phyloP scores from a whole-genome alignment of 139 green algal species.

The Chlamydomonas sp. region DNA sequence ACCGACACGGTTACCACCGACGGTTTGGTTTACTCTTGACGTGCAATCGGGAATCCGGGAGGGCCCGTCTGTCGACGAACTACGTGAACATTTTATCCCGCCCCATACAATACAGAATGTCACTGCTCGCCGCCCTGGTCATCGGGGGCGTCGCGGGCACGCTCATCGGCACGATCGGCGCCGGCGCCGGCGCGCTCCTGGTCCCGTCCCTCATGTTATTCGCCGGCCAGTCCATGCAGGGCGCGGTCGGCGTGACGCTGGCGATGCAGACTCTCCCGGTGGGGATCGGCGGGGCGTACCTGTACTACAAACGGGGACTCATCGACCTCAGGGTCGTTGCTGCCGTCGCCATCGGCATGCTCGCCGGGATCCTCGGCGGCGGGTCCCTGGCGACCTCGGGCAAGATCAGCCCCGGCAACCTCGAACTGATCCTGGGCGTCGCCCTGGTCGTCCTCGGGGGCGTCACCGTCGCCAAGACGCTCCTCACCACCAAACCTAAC shows the following conservation, averaged over 20 bases:
- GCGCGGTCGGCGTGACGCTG: background rate
- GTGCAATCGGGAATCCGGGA: no score
- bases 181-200: no score
- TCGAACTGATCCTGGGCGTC: no score
- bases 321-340: background rate
- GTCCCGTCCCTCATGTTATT: constrained; percentile 1
- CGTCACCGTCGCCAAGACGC: background rate
- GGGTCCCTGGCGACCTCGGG: background rate
- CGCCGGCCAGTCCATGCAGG: constrained; percentile 2
- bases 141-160: background rate
- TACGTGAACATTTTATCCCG: background rate
- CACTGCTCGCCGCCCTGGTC: constrained; percentile 1
- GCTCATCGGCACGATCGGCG: background rate
- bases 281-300: background rate
- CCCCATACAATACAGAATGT: background rate
- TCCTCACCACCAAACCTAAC: no score
- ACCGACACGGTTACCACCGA: no score
- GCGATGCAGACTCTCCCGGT: constrained; percentile 1
- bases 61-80: no score
- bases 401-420: background rate
- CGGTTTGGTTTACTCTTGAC: no score
- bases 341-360: background rate
- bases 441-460: no score
- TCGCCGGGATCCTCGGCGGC: background rate
- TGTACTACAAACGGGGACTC: background rate